Conservation (phyloP, 2,329 filamentous ascomycete genomes). For the Trichoderma polysporum region DNA sequence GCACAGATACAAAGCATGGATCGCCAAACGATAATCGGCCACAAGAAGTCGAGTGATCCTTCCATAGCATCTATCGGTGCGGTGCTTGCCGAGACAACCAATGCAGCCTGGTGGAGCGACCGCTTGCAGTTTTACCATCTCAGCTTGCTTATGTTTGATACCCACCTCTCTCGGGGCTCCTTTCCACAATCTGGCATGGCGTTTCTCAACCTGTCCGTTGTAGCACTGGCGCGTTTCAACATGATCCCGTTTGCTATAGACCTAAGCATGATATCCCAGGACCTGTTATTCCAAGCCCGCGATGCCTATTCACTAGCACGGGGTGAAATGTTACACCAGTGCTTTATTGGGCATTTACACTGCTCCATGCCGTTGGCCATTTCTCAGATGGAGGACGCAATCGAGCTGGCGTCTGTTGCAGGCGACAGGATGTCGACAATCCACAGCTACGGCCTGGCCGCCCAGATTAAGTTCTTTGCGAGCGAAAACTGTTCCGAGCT, state of each 20-base stretch:
- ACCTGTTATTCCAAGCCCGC: conserved; percentile 61
- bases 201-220: conserved; percentile 66
- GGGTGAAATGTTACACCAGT: conserved; percentile 66
- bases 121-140: conserved; percentile 71
- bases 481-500: conserved; percentile 68
- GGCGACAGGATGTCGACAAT: conserved; percentile 73
- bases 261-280: conserved; percentile 61
- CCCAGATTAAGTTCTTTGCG: conserved; percentile 66
- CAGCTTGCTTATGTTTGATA: conserved; percentile 63
- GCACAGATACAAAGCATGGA: conserved; percentile 60
- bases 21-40: conserved; percentile 44
- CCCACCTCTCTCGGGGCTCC: conserved; percentile 62
- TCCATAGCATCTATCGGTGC: conserved; percentile 64
- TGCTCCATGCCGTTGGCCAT: conserved; percentile 59
- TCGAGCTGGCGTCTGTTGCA: conserved; percentile 64
- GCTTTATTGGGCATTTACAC: conserved; percentile 70
- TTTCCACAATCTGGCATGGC: conserved; percentile 69
- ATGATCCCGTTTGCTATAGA: conserved; percentile 68
- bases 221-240: conserved; percentile 68
- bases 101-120: conserved; percentile 73
- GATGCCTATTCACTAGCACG: conserved; percentile 66
- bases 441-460: conserved; percentile 66
- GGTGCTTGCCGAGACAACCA: conserved; percentile 67
- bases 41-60: conserved; percentile 47
- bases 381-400: conserved; percentile 60